Conservation (phyloP, 1,284 basidiomycete genomes). For the Sporisorium sorghi region DNA sequence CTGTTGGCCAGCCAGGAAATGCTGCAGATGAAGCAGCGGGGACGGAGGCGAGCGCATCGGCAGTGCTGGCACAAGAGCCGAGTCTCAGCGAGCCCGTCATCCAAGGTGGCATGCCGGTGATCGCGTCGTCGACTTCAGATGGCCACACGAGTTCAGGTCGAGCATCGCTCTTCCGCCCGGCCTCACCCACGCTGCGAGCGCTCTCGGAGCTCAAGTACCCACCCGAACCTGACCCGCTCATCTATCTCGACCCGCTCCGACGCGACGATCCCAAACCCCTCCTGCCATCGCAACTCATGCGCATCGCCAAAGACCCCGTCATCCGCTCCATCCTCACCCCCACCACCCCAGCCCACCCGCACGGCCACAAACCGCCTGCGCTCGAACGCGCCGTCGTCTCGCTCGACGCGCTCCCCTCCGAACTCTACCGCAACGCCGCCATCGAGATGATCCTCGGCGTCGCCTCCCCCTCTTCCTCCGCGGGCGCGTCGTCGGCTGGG, state of each 20-base stretch:
- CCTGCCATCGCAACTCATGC: conserved; percentile 52
- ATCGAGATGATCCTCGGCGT: conserved; percentile 68
- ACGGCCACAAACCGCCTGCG: conserved; percentile 43
- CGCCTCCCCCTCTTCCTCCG: conserved; percentile 27
- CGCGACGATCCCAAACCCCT: conserved; percentile 66
- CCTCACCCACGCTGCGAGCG: conserved; percentile 54
- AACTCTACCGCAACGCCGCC: conserved; percentile 61
- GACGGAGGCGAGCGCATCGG: neutral
- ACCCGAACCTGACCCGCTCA: conserved; percentile 66
- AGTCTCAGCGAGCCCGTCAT: conserved; percentile 19
- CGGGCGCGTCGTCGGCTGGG: conserved; percentile 15
- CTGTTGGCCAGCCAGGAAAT: neutral
- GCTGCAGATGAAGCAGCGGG: neutral
- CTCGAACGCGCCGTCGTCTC: conserved; percentile 60
- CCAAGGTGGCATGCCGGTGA: conserved; percentile 29
- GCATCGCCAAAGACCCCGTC: conserved; percentile 56
- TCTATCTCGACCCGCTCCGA: conserved; percentile 66
- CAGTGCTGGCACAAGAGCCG: conserved; percentile 8
- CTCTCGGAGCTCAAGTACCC: conserved; percentile 59
- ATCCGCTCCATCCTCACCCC: conserved; percentile 60
- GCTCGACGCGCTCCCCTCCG: conserved; percentile 61
- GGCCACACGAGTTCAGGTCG: neutral
- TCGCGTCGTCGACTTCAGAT: conserved; percentile 5
- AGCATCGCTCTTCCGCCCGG: conserved; percentile 39
- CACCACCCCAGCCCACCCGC: conserved; percentile 33